Base-by-base conservation (phyloP, 768 basidiomycete species). In the Serendipita vermifera region DNA sequence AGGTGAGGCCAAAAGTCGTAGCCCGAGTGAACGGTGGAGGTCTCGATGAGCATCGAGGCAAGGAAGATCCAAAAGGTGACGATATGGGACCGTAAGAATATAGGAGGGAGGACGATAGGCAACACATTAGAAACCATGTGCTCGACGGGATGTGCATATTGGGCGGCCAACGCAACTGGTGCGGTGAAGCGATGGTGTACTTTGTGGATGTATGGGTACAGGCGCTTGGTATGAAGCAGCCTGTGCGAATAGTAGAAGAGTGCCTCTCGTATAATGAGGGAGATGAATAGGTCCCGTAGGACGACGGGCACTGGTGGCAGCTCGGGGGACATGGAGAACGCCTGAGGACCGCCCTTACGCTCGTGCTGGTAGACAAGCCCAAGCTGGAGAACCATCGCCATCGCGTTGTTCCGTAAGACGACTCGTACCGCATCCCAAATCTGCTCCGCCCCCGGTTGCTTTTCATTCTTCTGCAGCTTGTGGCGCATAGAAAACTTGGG, bases 181-280 rank as follows among this genome's bases (percentile, higher is more conserved):
- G 68, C 66, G 0, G 67, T 67, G 63, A 69, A 69, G 27, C 62
- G 63, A 38, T 68, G 67, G 20, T 68, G 67, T 5, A 54, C 57
- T 55, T 69, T 69, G 59, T 69, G 68, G 33, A 67, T 61, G n/a
- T 29, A 36, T 15, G 63, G 59, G 56, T 69, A 69, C 22, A 69
- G 32, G 0, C 48, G 24, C 0, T 64, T 67, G 57, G 59, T 61
- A 51, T 69, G 68, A 24, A 69, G 58, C 22, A 64, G 54, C 24
- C 67, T 62, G 39, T 67, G 68, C 6, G 60, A 58, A 60, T 69
- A 67, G 56, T 69, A 69, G 51, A 67, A 67, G 3, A 67, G 53
- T 24, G 66, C 48, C 48, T 69, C 67, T 14, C 65, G 67, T n/a
- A 64, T 27, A 41, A 69, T 26, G 15, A 61, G 46, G 26, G 59